Evolutionary conservation across 106 monocot genomes (phyloP), one percentile per base, ranked within the genome.

Genomic region (Apostasia shenzhenica): DNA sequence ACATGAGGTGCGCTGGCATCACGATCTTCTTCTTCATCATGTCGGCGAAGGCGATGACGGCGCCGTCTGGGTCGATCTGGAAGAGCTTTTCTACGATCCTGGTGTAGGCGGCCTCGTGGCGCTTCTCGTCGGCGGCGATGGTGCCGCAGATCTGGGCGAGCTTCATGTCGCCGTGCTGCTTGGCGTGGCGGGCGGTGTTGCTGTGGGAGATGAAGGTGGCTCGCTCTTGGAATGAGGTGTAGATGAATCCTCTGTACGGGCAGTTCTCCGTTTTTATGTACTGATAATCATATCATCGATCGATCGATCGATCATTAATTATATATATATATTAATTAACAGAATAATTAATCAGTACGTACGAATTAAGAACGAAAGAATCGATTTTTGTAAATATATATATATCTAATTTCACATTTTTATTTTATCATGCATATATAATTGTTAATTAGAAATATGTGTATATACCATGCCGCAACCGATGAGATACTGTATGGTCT

Each of bases 201-300:
- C 73, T 64, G 41, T 73, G 73, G 51, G 73, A 73, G 43, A 73
- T 73, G 63, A 73, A 73, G 3, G 73, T 73, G 54, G 73, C 73
- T 53, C 73, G 41, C 64, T 73, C 73, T 65, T 73, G 73, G 14
- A 73, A 73, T 14, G 73, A 73, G 6, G 73, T 73, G 12, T 73
- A 73, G 14, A 73, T 65, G 41, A 73, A 73, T 6, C 73, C 73
- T 9, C 63, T 59, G 40, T 61, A 72, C 38, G 61, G 61, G 38
- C 14, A 61, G 72, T 72, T 72, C 46, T 72, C 72, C 1, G 73
- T 73, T 55, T 42, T 63, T 26, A 26, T 26, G 26, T 26, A 26
- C 26, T 26, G 26, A 26, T 26, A 26, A 26, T 26, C 26, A 26
- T 26, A 26, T 26, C 26, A 26, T 26, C 26, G 26, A 26, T 26